phyloP scores from a whole-genome alignment of 2,329 filamentous ascomycete genomes.

The Diaporthe citriasiana region DNA sequence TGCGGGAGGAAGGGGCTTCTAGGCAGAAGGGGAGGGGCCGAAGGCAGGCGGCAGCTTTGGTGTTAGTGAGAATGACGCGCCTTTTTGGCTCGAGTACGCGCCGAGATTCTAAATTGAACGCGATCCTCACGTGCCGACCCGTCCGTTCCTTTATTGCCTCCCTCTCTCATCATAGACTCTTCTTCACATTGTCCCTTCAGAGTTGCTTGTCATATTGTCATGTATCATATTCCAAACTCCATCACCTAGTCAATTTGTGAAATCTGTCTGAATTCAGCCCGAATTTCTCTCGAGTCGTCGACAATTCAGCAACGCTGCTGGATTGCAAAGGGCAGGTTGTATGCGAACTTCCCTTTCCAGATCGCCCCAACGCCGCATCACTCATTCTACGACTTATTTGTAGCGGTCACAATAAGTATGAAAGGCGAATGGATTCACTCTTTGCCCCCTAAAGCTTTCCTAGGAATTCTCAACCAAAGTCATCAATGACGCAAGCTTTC shows the following conservation, averaged over 20 bases:
- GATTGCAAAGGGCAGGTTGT: neutral
- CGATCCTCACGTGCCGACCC: conserved; percentile 28
- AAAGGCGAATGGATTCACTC: neutral
- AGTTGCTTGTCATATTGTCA: neutral
- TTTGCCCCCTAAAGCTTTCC: neutral
- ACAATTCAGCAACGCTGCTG: neutral
- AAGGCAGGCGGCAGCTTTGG: conserved; percentile 22
- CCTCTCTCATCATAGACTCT: neutral
- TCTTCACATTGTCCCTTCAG: too few relatives aligned
- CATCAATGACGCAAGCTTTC: conserved; percentile 33
- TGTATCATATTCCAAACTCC: neutral
- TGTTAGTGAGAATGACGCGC: conserved; percentile 33
- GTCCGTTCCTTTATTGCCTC: neutral
- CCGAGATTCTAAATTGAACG: conserved; percentile 27
- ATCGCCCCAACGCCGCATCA: too few relatives aligned
- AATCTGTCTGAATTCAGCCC: neutral
- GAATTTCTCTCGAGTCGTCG: neutral
- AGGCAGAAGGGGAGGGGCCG: conserved; percentile 32
- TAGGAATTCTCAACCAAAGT: conserved; percentile 1
- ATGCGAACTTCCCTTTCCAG: neutral
- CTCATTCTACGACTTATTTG: neutral
- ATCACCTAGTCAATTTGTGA: neutral
- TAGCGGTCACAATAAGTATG: neutral
- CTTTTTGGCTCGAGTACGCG: conserved; percentile 24
- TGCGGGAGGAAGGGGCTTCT: neutral